Evolutionary conservation across 768 basidiomycete species (phyloP).

Genomic region (Leccinum subgranulosum): DNA sequence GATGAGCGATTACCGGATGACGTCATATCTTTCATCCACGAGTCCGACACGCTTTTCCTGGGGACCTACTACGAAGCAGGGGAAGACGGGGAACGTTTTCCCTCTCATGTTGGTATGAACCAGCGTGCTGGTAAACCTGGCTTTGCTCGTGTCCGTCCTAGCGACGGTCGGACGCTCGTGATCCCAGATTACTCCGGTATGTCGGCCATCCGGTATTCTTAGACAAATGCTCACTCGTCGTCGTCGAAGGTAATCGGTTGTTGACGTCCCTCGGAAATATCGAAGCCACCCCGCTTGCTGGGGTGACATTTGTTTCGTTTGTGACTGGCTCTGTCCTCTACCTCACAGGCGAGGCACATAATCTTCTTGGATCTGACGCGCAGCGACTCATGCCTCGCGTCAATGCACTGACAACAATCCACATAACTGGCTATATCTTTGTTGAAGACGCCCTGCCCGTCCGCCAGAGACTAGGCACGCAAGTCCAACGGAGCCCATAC

Average conservation of each 20-base stretch:
- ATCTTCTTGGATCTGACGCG: constrained; percentile 40
- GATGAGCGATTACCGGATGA: constrained; percentile 47
- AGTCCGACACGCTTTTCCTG: constrained; percentile 55
- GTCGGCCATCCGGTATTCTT: not conserved
- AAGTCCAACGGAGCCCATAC: constrained; percentile 44
- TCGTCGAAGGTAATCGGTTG: constrained; percentile 50
- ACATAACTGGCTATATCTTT: constrained; percentile 50
- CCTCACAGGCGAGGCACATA: constrained; percentile 56
- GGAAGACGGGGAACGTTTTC: constrained; percentile 36
- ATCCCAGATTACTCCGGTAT: constrained; percentile 61
- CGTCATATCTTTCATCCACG: constrained; percentile 45
- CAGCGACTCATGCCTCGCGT: constrained; percentile 55
- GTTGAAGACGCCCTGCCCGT: constrained; percentile 55
- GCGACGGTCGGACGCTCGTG: constrained; percentile 52
- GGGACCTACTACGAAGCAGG: constrained; percentile 49
- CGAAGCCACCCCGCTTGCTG: constrained; percentile 54
- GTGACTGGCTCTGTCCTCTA: constrained; percentile 59
- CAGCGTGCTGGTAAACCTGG: constrained; percentile 62
- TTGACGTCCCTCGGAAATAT: constrained; percentile 66
- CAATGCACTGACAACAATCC: constrained; percentile 47
- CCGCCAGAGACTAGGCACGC: constrained; percentile 39
- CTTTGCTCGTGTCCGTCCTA: constrained; percentile 54
- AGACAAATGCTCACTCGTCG: not conserved
- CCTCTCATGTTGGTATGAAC: constrained; percentile 66
- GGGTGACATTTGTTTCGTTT: constrained; percentile 54